Conservation (phyloP, 805 yeast species). For the Nakazawaea laoshanensis region DNA sequence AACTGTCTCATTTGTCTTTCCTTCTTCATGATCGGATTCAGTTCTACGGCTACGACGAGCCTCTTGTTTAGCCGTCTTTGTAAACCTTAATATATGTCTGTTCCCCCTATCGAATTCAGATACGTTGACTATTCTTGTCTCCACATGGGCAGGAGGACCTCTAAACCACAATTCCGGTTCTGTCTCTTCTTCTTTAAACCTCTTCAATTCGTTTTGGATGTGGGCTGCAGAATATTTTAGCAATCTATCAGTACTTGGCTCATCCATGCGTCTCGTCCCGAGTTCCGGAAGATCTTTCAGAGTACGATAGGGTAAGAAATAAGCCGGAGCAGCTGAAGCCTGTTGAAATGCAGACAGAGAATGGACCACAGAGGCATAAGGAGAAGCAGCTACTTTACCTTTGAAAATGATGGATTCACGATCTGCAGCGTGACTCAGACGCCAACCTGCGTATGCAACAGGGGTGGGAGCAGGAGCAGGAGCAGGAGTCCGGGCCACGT, state of each 20-base stretch:
- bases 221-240: constrained; percentile 5
- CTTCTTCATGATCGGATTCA: no score
- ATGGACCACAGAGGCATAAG: constrained; percentile 6
- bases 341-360: constrained; percentile 4
- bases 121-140: constrained; percentile 26
- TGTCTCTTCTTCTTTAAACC: constrained; percentile 11
- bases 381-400: constrained; percentile 8
- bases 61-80: not conserved
- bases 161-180: constrained; percentile 55
- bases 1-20: no score
- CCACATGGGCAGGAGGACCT: constrained; percentile 50
- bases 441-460: not conserved
- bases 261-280: constrained; percentile 6
- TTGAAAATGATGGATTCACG: constrained; percentile 2
- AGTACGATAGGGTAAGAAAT: constrained; percentile 6
- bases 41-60: no score
- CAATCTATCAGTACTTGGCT: constrained; percentile 8
- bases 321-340: constrained; percentile 4
- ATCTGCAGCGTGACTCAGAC: not conserved
- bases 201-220: constrained; percentile 6
- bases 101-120: constrained; percentile 4
- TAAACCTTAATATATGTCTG: constrained; percentile 5
- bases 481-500: constrained; percentile 25
- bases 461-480: constrained; percentile 1
- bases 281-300: constrained; percentile 3